Conservation (phyloP, 2,329 filamentous ascomycete species). For the Hymenoscyphus fructigenus region DNA sequence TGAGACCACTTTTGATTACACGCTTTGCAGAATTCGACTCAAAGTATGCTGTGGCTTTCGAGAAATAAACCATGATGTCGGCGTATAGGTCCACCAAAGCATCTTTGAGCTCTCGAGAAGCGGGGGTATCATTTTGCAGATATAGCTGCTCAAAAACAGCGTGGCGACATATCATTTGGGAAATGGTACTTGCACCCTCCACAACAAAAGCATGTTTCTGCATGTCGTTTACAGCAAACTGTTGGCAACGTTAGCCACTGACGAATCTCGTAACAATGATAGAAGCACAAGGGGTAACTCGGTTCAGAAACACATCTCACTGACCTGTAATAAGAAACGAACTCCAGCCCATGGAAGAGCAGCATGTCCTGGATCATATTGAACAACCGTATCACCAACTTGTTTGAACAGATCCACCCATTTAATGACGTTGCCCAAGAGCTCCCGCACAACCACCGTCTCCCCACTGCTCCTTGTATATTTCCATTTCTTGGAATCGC, state of each 20-base stretch:
- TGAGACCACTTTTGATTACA: no score
- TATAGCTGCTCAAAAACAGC: no score
- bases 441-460: not conserved
- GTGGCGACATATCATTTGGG: no score
- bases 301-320: not conserved
- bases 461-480: not conserved
- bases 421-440: not conserved
- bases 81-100: no score
- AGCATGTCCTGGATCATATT: slow-evolving; percentile 29
- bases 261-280: not conserved
- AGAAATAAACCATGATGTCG: no score
- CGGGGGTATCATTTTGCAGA: no score
- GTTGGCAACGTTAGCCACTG: not conserved
- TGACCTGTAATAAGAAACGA: slow-evolving; percentile 28
- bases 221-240: slow-evolving; percentile 14
- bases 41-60: no score
- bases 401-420: not conserved
- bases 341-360: slow-evolving; percentile 34
- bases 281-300: not conserved
- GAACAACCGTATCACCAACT: slow-evolving; percentile 21
- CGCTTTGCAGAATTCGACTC: no score
- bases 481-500: no score
- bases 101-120: no score
- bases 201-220: slow-evolving; percentile 21
- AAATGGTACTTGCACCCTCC: slow-evolving; percentile 8